Evolutionary conservation across 2,329 filamentous ascomycete genomes (phyloP).

Genomic region (Exophiala sideris): DNA sequence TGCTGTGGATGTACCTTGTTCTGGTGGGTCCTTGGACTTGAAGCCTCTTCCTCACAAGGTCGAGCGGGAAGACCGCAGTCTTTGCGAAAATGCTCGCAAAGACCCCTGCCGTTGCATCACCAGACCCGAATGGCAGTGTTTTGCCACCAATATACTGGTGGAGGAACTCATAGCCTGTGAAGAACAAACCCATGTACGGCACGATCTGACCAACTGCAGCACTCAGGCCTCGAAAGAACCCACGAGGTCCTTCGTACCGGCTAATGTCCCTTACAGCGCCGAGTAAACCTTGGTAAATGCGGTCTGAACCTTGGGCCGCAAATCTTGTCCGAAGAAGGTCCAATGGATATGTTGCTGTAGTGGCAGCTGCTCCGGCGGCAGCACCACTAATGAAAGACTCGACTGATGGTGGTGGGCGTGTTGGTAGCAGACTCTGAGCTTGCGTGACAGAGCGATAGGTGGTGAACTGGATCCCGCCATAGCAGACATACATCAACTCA

Average conservation of each 20-base stretch:
- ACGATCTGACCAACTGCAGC: conserved; percentile 84
- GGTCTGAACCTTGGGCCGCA: conserved; percentile 82
- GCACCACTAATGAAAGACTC: conserved; percentile 84
- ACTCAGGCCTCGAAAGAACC: conserved; percentile 83
- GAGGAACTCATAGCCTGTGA: conserved; percentile 79
- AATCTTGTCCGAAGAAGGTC: conserved; percentile 92
- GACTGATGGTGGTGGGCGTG: conserved; percentile 59
- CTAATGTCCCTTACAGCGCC: conserved; percentile 70
- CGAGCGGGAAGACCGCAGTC: conserved; percentile 86
- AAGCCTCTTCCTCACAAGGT: conserved; percentile 85
- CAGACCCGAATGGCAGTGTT: conserved; percentile 66
- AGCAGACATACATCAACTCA: conserved; percentile 89
- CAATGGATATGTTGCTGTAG: conserved; percentile 81
- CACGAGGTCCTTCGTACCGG: conserved; percentile 67
- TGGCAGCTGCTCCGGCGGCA: conserved; percentile 75
- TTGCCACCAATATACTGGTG: conserved; percentile 57
- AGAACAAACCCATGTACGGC: conserved; percentile 97
- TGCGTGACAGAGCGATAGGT: conserved; percentile 75
- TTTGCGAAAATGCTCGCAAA: conserved; percentile 78
- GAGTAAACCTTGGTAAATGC: conserved; percentile 71
- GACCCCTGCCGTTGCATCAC: conserved; percentile 79
- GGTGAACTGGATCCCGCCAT: conserved; percentile 85
- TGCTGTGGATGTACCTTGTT: conserved; percentile 71
- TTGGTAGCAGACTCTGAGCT: conserved; percentile 56
- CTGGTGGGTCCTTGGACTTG: conserved; percentile 93